Evolutionary conservation across 768 basidiomycete genomes (phyloP).

Genomic region (Kwoniella bestiolae): DNA sequence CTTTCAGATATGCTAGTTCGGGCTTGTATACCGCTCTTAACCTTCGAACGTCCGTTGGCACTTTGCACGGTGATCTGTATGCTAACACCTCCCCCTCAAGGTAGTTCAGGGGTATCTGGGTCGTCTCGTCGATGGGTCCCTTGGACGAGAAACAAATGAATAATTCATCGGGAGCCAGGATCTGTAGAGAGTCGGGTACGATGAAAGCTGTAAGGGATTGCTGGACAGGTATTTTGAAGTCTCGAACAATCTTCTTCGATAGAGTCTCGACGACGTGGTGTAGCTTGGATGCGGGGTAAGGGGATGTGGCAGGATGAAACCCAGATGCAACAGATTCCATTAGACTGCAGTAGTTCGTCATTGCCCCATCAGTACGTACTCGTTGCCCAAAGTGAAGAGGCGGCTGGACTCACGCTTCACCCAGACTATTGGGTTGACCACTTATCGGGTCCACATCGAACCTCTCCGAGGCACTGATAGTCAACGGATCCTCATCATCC

Average conservation of each 20-base stretch:
- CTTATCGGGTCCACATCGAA: conserved; percentile 38
- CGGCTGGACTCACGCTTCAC: conserved; percentile 38
- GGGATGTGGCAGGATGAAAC: conserved; percentile 32
- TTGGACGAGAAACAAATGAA: conserved; percentile 32
- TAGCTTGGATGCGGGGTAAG: conserved; percentile 33
- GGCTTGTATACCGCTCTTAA: conserved; percentile 41
- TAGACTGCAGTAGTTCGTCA: conserved; percentile 21
- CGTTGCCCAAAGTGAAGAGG: background rate
- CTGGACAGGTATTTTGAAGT: conserved; percentile 37
- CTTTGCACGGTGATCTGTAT: conserved; percentile 47
- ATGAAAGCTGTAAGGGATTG: conserved; percentile 44
- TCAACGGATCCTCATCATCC: conserved; percentile 13
- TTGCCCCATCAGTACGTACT: background rate
- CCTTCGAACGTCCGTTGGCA: conserved; percentile 47
- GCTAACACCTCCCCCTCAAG: conserved; percentile 39
- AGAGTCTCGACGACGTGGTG: conserved; percentile 27
- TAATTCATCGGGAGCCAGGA: conserved; percentile 41
- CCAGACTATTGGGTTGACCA: conserved; percentile 35
- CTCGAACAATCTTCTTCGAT: conserved; percentile 19
- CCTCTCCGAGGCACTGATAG: conserved; percentile 13
- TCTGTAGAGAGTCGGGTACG: conserved; percentile 36
- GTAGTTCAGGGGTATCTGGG: conserved; percentile 28
- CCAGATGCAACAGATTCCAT: conserved; percentile 32
- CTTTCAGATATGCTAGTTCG: conserved; percentile 42
- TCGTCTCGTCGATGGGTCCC: conserved; percentile 30